Conservation (phyloP, 2,329 filamentous ascomycete genomes). For the Trichophyton equinum region DNA sequence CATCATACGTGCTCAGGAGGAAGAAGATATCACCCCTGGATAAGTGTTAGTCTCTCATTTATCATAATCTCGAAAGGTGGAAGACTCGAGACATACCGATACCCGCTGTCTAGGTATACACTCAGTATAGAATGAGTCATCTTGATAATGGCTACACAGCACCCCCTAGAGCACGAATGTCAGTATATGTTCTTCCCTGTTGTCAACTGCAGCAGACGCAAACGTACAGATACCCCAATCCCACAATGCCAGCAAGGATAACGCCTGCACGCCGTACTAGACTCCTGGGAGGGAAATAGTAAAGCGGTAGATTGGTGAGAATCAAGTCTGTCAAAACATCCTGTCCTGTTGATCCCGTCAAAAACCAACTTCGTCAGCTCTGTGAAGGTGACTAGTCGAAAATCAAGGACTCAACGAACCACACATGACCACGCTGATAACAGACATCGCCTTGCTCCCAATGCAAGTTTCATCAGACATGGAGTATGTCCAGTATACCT, state of each 20-base stretch:
- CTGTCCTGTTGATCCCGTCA: not conserved
- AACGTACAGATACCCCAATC: slow-evolving; percentile 33
- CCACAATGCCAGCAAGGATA: slow-evolving; percentile 32
- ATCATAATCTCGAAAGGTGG: not conserved
- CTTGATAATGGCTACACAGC: slow-evolving; percentile 32
- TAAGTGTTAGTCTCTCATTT: not conserved
- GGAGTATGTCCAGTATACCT: slow-evolving; percentile 32
- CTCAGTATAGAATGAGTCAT: slow-evolving; percentile 27
- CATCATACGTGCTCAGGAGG: slow-evolving; percentile 16
- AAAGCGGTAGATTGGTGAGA: slow-evolving; percentile 2
- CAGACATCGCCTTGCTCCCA: not conserved
- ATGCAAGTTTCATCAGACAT: slow-evolving; percentile 15
- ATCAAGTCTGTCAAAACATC: not conserved
- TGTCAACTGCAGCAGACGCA: no score
- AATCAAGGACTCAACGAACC: not conserved
- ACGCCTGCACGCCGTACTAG: slow-evolving; percentile 24
- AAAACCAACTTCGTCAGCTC: not conserved
- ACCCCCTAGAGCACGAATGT: slow-evolving; percentile 21
- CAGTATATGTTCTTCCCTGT: not conserved
- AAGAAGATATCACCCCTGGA: slow-evolving; percentile 11
- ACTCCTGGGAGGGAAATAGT: slow-evolving; percentile 1
- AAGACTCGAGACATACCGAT: slow-evolving; percentile 19
- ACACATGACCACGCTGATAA: not conserved
- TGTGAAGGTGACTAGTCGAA: not conserved
- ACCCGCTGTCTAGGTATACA: slow-evolving; percentile 22